A percentile compares a stretch with the other conserved stretches of the same genome.
Conservation (phyloP, 2,329 filamentous ascomycete species). For the Aspergillus sergii region DNA sequence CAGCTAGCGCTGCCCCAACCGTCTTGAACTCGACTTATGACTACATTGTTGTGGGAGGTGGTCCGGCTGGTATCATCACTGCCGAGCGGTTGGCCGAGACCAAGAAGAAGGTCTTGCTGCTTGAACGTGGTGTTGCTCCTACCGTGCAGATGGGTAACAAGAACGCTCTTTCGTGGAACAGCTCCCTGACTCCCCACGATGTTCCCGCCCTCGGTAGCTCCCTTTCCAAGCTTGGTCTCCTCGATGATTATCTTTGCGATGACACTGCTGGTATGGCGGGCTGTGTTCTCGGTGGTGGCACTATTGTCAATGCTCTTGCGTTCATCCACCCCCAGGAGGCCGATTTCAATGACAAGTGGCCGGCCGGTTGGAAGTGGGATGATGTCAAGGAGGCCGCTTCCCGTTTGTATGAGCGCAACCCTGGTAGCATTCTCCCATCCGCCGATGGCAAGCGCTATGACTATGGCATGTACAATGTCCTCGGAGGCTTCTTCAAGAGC, state of each 20-base stretch:
- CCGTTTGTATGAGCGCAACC: conserved; percentile 69
- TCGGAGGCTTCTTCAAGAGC: conserved; percentile 60
- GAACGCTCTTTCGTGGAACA: conserved; percentile 23
- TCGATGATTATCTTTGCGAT: conserved; percentile 22
- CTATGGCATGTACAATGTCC: conserved; percentile 66
- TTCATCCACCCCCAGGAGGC: conserved; percentile 50
- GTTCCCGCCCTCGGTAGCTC: conserved; percentile 21
- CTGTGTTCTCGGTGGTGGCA: conserved; percentile 24
- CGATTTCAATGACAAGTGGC: conserved; percentile 75
- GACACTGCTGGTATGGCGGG: conserved; percentile 23
- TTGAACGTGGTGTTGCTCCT: conserved; percentile 22
- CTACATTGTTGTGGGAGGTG: conserved; percentile 27
- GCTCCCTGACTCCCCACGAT: conserved; percentile 19
- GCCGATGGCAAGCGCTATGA: conserved; percentile 67
- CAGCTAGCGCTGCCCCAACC: conserved; percentile 14
- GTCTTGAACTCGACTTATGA: conserved; percentile 23
- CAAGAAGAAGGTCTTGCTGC: conserved; percentile 23
- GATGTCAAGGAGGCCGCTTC: conserved; percentile 64
- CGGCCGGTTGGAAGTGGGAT: conserved; percentile 67
- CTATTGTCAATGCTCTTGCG: conserved; percentile 22
- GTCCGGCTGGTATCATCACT: conserved; percentile 24
- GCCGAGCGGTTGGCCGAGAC: conserved; percentile 22
- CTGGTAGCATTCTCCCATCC: conserved; percentile 68
- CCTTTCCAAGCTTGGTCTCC: conserved; percentile 14
- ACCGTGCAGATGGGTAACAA: conserved; percentile 17